Evolutionary conservation across 257 asterid genomes (phyloP).

Genomic region (Echites panduratus): DNA sequence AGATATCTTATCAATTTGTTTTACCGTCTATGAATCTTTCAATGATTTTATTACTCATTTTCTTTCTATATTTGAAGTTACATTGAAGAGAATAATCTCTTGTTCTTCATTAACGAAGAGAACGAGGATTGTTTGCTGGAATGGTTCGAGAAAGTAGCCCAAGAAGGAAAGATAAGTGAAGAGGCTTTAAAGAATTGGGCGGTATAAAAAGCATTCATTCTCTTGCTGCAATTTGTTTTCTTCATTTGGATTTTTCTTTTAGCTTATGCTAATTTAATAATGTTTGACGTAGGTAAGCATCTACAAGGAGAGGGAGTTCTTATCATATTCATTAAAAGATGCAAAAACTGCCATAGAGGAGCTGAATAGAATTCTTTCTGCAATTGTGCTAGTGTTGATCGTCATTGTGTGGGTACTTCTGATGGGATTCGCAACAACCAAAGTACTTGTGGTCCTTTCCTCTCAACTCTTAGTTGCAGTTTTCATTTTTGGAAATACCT

Average conservation of each 20-base stretch:
- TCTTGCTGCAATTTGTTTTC: background rate
- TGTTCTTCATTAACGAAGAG: slow-evolving; percentile 14
- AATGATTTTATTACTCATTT: background rate
- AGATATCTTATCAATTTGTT: background rate
- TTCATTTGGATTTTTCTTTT: background rate
- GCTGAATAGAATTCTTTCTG: slow-evolving; percentile 14
- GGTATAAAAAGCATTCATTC: slow-evolving; percentile 36
- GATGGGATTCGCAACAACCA: slow-evolving; percentile 10
- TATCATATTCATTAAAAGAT: slow-evolving; percentile 19
- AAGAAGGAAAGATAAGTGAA: slow-evolving; percentile 10
- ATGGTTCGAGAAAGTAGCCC: slow-evolving; percentile 15
- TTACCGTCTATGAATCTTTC: background rate
- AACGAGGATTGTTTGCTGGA: slow-evolving; percentile 16
- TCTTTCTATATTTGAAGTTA: slow-evolving; percentile 4
- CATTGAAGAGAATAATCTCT: slow-evolving; percentile 20
- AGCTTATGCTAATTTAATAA: background rate
- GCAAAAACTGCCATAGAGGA: slow-evolving; percentile 18
- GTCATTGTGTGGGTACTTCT: slow-evolving; percentile 6
- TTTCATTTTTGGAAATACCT: slow-evolving; percentile 18
- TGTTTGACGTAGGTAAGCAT: slow-evolving; percentile 7
- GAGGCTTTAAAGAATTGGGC: slow-evolving; percentile 73
- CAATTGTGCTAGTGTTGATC: slow-evolving; percentile 1
- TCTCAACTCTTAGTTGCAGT: slow-evolving; percentile 14
- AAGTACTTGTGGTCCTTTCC: slow-evolving; percentile 12
- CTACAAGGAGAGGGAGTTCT: slow-evolving; percentile 10